Conservation (phyloP, 2,329 filamentous ascomycete species). For the Cordyceps pruinosa region DNA sequence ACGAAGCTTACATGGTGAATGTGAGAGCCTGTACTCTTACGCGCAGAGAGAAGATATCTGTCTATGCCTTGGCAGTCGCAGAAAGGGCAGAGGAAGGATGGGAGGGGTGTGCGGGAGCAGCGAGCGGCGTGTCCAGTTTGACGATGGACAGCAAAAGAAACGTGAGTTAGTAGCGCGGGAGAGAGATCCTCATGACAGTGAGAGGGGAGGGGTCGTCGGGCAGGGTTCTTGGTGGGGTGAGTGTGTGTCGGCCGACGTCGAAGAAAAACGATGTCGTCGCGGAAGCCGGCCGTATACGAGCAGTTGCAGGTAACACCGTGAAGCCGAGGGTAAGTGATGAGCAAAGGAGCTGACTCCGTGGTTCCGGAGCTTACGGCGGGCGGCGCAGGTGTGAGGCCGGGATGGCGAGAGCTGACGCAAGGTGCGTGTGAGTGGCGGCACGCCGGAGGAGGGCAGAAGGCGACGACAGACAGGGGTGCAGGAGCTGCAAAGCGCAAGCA, state of each 20-base stretch:
- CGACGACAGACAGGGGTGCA: too few relatives aligned
- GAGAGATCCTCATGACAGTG: conserved; percentile 8
- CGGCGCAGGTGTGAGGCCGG: neutral
- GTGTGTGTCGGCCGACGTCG: neutral
- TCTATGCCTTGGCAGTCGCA: neutral
- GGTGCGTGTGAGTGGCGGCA: conserved; percentile 7
- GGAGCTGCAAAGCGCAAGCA: neutral
- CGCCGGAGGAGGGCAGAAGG: neutral
- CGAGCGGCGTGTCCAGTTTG: neutral
- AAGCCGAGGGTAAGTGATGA: neutral
- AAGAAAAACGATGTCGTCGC: neutral
- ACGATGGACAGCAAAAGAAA: neutral
- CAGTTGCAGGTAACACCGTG: neutral
- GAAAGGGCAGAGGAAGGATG: neutral
- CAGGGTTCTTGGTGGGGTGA: conserved; percentile 6
- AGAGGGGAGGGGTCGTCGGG: conserved; percentile 7
- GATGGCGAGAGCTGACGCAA: conserved; percentile 7
- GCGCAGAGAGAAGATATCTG: neutral
- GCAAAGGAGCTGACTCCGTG: neutral
- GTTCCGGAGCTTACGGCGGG: conserved; percentile 1
- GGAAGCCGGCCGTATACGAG: neutral
- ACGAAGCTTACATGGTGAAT: conserved; percentile 30
- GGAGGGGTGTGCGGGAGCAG: neutral
- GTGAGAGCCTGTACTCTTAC: conserved; percentile 12
- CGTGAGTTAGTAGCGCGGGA: neutral